A percentile compares a stretch with the other conserved stretches of the same genome.
Conservation (phyloP, 2,329 filamentous ascomycete species). For the Colletotrichum caudatum region DNA sequence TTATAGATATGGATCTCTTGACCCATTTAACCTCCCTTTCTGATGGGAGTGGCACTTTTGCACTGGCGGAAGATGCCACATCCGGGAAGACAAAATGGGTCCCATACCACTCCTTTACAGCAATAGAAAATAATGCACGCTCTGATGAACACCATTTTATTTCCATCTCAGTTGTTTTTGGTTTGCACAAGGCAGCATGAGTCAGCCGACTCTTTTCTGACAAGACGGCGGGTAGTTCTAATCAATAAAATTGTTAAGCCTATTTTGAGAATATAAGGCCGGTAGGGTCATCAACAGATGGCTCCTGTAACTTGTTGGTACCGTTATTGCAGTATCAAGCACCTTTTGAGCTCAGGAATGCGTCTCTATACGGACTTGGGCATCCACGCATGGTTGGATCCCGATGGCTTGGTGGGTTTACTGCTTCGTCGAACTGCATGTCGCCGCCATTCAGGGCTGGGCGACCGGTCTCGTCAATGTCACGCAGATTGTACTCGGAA, state of each 20-base stretch:
- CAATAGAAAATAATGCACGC: not conserved
- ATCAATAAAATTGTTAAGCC: too few relatives aligned
- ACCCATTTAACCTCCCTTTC: too few relatives aligned
- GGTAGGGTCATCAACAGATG: not conserved
- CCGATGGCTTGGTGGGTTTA: not conserved
- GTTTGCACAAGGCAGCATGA: too few relatives aligned
- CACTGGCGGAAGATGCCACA: too few relatives aligned
- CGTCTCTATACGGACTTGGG: not conserved
- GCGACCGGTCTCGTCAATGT: not conserved
- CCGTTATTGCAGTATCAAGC: too few relatives aligned
- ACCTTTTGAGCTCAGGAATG: not conserved
- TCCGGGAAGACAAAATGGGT: too few relatives aligned
- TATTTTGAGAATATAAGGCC: too few relatives aligned
- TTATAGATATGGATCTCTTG: conserved; percentile 12
- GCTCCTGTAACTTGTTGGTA: not conserved
- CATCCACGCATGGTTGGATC: not conserved
- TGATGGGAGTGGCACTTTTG: not conserved
- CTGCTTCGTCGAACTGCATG: not conserved
- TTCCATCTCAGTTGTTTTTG: too few relatives aligned
- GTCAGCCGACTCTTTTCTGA: not conserved
- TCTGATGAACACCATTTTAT: not conserved
- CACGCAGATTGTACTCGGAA: too few relatives aligned
- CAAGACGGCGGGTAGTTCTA: not conserved
- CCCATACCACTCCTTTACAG: not conserved
- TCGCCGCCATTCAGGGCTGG: too few relatives aligned